A percentile compares a stretch with the other conserved stretches of the same genome.
Conservation (phyloP, 2,329 filamentous ascomycete species). For the Talaromyces albobiverticillius region DNA sequence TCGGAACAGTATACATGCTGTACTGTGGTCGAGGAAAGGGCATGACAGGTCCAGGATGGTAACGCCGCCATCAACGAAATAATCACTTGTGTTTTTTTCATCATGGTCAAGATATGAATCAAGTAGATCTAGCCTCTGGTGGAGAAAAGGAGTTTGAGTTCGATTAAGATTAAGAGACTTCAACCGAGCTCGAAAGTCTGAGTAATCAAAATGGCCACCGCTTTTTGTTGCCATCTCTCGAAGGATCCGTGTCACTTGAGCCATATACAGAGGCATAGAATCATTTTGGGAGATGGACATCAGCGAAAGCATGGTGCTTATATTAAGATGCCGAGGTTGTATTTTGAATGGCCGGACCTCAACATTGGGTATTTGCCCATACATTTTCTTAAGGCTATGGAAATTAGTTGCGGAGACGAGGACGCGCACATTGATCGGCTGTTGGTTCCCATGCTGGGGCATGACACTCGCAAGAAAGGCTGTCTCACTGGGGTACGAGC, state of each 20-base stretch:
- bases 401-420: slow-evolving; percentile 24
- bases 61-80: slow-evolving; percentile 31
- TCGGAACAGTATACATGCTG: slow-evolving; percentile 70
- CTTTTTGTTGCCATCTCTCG: slow-evolving; percentile 24
- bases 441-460: slow-evolving; percentile 12
- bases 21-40: slow-evolving; percentile 64
- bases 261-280: slow-evolving; percentile 22
- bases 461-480: slow-evolving; percentile 23
- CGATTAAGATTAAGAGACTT: slow-evolving; percentile 13
- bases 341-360: slow-evolving; percentile 20
- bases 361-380: slow-evolving; percentile 23
- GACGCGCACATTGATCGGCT: slow-evolving; percentile 20
- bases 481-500: slow-evolving; percentile 51
- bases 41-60: slow-evolving; percentile 72
- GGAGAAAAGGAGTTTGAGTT: slow-evolving; percentile 18
- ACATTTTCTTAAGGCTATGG: slow-evolving; percentile 19
- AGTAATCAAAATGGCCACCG: slow-evolving; percentile 20
- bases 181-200: slow-evolving; percentile 21
- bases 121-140: slow-evolving; percentile 24
- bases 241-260: slow-evolving; percentile 21
- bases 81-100: slow-evolving; percentile 5
- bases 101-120: slow-evolving; percentile 23
- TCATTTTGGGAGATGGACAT: slow-evolving; percentile 24
- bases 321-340: slow-evolving; percentile 21
- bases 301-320: slow-evolving; percentile 23